Percentiles rank a stretch among this genome's conserved stretches.
phyloP scores from a whole-genome alignment of 805 yeast genomes.

The Allodekkera sacchari region DNA sequence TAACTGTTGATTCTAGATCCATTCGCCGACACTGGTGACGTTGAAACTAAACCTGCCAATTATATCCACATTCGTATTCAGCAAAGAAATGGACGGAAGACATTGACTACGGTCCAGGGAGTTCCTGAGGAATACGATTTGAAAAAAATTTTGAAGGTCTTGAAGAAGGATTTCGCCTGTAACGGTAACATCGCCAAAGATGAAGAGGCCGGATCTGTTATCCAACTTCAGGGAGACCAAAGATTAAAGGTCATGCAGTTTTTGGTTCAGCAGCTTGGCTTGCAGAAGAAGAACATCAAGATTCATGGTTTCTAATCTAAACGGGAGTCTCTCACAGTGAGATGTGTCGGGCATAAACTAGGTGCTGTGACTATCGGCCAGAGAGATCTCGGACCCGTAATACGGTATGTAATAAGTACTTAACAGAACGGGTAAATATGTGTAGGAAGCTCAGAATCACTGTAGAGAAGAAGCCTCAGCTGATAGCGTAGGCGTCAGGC shows the following conservation, averaged over 20 bases:
- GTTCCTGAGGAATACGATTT: constrained; percentile 90
- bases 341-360: too few relatives aligned
- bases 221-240: constrained; percentile 98
- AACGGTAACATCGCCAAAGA: constrained; percentile 97
- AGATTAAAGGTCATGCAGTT: constrained; percentile 94
- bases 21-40: constrained; percentile 99
- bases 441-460: too few relatives aligned
- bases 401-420: too few relatives aligned
- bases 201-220: constrained; percentile 91
- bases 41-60: constrained; percentile 92
- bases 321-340: too few relatives aligned
- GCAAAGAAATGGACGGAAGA: constrained; percentile 99
- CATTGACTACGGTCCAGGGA: constrained; percentile 97
- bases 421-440: too few relatives aligned
- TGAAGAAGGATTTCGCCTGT: constrained; percentile 97
- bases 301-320: constrained; percentile 97
- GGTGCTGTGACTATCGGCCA: too few relatives aligned
- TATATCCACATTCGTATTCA: constrained; percentile 98
- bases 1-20: constrained; percentile 50
- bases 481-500: too few relatives aligned
- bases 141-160: constrained; percentile 85
- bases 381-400: too few relatives aligned
- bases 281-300: constrained; percentile 94
- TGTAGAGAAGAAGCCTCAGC: too few relatives aligned
- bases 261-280: constrained; percentile 73